Evolutionary conservation across 2,329 filamentous ascomycete genomes (phyloP).

Genomic region (Zasmidium cellare): DNA sequence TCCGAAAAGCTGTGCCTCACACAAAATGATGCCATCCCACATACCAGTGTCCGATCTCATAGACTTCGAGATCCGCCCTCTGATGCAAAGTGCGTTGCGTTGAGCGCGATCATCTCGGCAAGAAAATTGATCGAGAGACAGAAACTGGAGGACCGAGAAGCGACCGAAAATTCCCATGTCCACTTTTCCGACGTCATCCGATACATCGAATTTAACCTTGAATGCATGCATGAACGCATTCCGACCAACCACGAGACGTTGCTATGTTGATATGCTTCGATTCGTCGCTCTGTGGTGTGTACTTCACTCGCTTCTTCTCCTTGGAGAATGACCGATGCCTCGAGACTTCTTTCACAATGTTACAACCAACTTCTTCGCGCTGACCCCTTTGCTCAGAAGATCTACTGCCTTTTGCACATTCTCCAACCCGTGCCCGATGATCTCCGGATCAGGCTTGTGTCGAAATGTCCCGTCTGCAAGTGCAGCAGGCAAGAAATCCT

Average conservation of each 20-base stretch:
- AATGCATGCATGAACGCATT: neutral
- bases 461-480: constrained; percentile 15
- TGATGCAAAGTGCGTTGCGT: neutral
- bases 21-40: neutral
- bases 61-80: neutral
- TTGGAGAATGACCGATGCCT: too few relatives aligned
- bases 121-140: neutral
- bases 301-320: too few relatives aligned
- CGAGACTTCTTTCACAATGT: constrained; percentile 1
- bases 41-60: neutral
- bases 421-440: constrained; percentile 22
- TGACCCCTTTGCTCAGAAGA: constrained; percentile 19
- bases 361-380: constrained; percentile 24
- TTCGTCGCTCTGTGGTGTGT: too few relatives aligned
- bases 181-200: neutral
- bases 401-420: constrained; percentile 20
- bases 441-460: constrained; percentile 15
- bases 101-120: neutral
- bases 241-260: neutral
- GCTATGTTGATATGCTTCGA: too few relatives aligned
- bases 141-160: neutral
- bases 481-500: constrained; percentile 12
- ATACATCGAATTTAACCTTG: neutral
- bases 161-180: neutral
- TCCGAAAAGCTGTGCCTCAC: too few relatives aligned